Base-by-base conservation (phyloP, 2,329 filamentous ascomycete species). In the Aspergillus intermedius region DNA sequence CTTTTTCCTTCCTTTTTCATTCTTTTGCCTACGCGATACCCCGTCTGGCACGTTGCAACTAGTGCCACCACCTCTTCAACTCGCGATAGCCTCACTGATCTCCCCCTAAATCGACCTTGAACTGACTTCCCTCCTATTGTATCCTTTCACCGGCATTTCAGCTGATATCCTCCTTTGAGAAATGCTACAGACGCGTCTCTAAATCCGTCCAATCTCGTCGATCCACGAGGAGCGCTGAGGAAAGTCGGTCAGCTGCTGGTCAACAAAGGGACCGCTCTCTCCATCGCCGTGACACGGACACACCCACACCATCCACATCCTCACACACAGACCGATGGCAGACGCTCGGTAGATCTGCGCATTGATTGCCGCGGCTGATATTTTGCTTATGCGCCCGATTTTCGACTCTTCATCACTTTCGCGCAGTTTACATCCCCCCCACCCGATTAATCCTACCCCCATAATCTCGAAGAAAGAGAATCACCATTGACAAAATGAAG, bases 401-500 rank as follows among this genome's bases (percentile, higher is more conserved):
- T 40, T 12, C 17, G 17, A 35, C 15, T 22, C 37, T 40, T 17
- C 10, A 40, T 19, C 15, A 40, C 37, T 19, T 40, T 40, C 17
- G 37, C 17, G 15, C 17, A 40, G 15, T 12, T 19, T 30, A 30
- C 10, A 30, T 28, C 12, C 21, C 15, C 15, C 23, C 42, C n/a
- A 43, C 21, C 9, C 23, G 42, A 54, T 45, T 40, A 40, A 28
- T 30, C 25, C 25, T 12, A 5, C 37, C 22, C 10, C 37, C 19
- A 10, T 19, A 15, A 5, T 21, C 10, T 12, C 17, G 5, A 40
- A 21, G 19, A 40, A 15, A 40, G 10, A 5, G 37, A 35, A 17
- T 13, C 5, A 35, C 17, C n/a, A 19, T 21, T 40, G 17, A 10
- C 37, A 40, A 63, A 25, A 58, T 60, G 54, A 66, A 64, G 51